Percentiles rank a stretch among this genome's conserved stretches.
Conservation (phyloP, 164 flowering plant genomes). For the Aristolochia californica region DNA sequence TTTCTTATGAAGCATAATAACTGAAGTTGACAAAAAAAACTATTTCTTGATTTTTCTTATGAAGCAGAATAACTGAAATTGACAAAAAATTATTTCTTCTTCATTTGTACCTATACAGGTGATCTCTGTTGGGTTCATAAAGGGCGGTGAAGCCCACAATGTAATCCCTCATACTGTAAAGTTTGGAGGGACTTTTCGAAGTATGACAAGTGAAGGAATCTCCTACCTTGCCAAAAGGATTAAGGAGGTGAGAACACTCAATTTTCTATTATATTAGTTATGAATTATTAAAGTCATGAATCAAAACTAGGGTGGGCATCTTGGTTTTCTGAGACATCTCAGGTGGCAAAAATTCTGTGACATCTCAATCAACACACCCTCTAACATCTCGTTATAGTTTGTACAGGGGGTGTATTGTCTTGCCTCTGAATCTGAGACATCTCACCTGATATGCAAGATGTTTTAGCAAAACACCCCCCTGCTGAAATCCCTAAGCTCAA, state of each 20-base stretch:
- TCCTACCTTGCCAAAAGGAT: slow-evolving; percentile 35
- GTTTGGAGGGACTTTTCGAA: slow-evolving; percentile 67
- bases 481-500: too few relatives aligned
- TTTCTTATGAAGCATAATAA: neutral
- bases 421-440: too few relatives aligned
- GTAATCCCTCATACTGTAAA: slow-evolving; percentile 48
- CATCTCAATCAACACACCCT: too few relatives aligned
- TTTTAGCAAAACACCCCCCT: too few relatives aligned
- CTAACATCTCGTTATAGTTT: too few relatives aligned
- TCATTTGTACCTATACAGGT: slow-evolving; percentile 28
- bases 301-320: neutral
- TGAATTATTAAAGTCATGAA: neutral
- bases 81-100: neutral
- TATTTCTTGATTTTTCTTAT: neutral
- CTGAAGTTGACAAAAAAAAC: neutral
- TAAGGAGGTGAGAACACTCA: slow-evolving; percentile 39
- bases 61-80: neutral
- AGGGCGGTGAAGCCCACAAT: slow-evolving; percentile 43
- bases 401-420: too few relatives aligned
- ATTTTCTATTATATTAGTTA: neutral
- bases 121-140: slow-evolving; percentile 41
- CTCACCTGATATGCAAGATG: too few relatives aligned
- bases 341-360: too few relatives aligned
- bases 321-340: neutral
- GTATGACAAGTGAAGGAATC: slow-evolving; percentile 41